Percentiles rank a stretch among this genome's conserved stretches.
Evolutionary conservation across 179 eudicot genomes (phyloP).

Genomic region (Corrigiola litoralis): DNA sequence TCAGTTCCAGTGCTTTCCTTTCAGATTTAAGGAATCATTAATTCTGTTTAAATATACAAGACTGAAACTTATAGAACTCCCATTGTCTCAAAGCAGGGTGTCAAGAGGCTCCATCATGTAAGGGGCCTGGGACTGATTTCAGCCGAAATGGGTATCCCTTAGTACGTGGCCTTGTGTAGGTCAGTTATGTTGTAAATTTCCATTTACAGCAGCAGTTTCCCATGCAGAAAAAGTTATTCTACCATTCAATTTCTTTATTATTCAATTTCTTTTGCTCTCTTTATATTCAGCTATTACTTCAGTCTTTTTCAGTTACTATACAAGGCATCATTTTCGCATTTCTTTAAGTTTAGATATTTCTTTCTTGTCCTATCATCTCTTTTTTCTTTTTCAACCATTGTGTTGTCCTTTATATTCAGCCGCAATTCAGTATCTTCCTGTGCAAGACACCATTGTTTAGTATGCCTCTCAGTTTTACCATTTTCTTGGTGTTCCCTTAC

Average conservation of each 20-base stretch:
- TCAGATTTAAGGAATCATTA: constrained; percentile 40
- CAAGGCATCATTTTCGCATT: not conserved
- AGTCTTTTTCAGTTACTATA: constrained; percentile 9
- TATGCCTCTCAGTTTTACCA: not conserved
- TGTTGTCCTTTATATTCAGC: not conserved
- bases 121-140: constrained; percentile 97
- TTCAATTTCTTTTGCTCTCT: constrained; percentile 32
- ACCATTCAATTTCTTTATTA: constrained; percentile 30
- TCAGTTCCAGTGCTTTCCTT: constrained; percentile 48
- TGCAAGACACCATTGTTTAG: not conserved
- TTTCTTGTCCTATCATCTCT: constrained; percentile 7
- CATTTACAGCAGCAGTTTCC: constrained; percentile 38
- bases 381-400: not conserved
- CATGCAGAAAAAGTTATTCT: constrained; percentile 22
- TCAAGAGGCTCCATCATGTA: constrained; percentile 72
- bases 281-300: constrained; percentile 13
- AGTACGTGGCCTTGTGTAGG: constrained; percentile 76
- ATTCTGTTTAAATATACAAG: constrained; percentile 36
- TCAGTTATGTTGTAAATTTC: constrained; percentile 61
- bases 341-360: constrained; percentile 18
- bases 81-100: constrained; percentile 90
- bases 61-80: constrained; percentile 54
- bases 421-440: not conserved
- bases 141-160: constrained; percentile 77
- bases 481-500: not conserved